Conservation (phyloP, 2,329 filamentous ascomycete genomes). For the Aspergillus arachidicola region DNA sequence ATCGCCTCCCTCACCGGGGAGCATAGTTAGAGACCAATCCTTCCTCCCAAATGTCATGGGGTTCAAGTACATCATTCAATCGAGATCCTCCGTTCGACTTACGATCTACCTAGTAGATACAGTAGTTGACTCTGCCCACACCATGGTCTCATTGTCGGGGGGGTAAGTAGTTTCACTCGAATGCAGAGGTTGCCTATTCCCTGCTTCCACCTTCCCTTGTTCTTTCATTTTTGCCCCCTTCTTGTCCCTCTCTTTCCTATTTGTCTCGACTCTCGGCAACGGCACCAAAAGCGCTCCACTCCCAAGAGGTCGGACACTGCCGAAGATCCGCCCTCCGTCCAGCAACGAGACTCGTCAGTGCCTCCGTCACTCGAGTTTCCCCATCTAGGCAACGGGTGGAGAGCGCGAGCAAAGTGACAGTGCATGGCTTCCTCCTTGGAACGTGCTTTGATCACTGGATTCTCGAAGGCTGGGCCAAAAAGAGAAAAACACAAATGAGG, state of each 20-base stretch:
- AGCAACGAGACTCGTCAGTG: constrained; percentile 15
- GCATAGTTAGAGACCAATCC: not conserved
- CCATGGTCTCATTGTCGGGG: not conserved
- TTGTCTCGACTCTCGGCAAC: constrained; percentile 16
- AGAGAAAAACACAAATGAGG: not conserved
- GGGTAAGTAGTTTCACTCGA: not conserved
- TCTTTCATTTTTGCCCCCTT: constrained; percentile 22
- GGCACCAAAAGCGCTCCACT: constrained; percentile 22
- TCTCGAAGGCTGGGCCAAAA: constrained; percentile 1
- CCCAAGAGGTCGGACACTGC: constrained; percentile 17
- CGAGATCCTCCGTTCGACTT: not conserved
- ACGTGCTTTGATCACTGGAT: constrained; percentile 9
- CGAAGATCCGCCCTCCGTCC: constrained; percentile 20
- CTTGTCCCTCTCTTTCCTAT: constrained; percentile 14
- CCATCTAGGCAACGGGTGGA: constrained; percentile 23
- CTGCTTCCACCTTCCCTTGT: constrained; percentile 1
- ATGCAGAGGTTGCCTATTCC: constrained; percentile 11
- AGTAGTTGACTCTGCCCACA: not conserved
- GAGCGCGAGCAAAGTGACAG: constrained; percentile 2
- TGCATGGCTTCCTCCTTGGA: constrained; percentile 9
- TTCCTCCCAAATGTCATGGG: not conserved
- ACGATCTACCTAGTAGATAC: not conserved
- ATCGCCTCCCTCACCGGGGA: not conserved
- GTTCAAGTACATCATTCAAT: not conserved
- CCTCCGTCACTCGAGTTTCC: constrained; percentile 19